Conservation (phyloP, 352 stramenopile genomes). For the Thalassiosira livingstoniorum region DNA sequence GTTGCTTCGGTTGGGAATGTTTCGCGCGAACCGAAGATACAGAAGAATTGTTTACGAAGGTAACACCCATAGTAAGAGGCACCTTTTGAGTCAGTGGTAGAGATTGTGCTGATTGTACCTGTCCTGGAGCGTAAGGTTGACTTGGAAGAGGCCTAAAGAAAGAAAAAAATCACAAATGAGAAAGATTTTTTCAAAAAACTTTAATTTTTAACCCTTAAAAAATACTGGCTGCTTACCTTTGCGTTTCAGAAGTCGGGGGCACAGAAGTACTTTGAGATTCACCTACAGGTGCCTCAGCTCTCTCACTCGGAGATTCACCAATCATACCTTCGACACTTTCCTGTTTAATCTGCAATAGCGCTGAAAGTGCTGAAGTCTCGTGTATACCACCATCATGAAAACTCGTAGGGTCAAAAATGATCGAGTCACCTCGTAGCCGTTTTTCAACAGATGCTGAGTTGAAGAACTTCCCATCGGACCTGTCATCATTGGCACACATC, state of each 20-base stretch:
- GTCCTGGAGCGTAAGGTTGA: not conserved
- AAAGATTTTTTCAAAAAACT: too few species aligned
- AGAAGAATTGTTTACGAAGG: not conserved
- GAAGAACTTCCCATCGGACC: not conserved
- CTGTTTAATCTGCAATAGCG: conserved; percentile 56
- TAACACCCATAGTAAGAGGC: not conserved
- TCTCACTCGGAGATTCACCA: not conserved
- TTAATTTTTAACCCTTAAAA: too few species aligned
- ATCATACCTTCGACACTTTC: conserved; percentile 7
- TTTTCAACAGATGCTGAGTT: conserved; percentile 6
- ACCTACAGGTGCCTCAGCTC: too few species aligned
- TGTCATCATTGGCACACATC: not conserved
- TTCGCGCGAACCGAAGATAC: not conserved
- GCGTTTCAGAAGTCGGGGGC: too few species aligned
- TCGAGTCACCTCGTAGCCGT: conserved; percentile 75
- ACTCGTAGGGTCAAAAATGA: conserved; percentile 84
- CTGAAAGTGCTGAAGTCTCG: conserved; percentile 76
- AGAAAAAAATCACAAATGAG: too few species aligned
- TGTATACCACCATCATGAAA: conserved; percentile 85
- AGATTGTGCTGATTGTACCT: not conserved
- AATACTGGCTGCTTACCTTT: too few species aligned
- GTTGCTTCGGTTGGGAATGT: not conserved
- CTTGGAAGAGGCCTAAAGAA: too few species aligned
- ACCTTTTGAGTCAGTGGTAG: not conserved
- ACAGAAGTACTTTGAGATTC: too few species aligned